Conservation (phyloP, 441 rosid species). For the Bruguiera hainesii region DNA sequence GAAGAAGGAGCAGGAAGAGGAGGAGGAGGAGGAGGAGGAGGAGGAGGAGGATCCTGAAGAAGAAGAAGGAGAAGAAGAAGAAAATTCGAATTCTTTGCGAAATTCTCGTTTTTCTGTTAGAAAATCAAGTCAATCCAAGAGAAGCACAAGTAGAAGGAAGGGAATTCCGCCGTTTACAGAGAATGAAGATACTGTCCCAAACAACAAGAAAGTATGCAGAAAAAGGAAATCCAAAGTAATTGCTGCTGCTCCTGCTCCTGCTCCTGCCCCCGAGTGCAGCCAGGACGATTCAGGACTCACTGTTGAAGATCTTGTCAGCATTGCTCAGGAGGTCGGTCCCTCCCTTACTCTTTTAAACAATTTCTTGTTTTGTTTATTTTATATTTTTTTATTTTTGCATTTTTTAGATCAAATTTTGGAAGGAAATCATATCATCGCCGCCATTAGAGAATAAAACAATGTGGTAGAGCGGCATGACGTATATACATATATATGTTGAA, state of each 20-base stretch:
- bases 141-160: not conserved
- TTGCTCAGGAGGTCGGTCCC: slow-evolving; percentile 44
- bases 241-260: not conserved
- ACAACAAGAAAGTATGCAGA: not conserved
- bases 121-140: not conserved
- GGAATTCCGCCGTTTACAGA: not conserved
- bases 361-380: not conserved
- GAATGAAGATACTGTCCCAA: not conserved
- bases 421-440: no score
- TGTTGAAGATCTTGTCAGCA: slow-evolving; percentile 43
- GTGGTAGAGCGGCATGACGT: no score
- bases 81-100: not conserved
- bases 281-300: slow-evolving; percentile 26
- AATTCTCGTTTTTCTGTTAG: not conserved
- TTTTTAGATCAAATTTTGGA: no score
- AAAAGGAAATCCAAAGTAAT: slow-evolving; percentile 8
- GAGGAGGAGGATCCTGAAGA: not conserved
- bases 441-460: no score
- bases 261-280: not conserved
- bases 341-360: not conserved
- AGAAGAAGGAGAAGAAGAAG: not conserved
- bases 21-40: not conserved
- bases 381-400: no score
- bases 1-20: not conserved
- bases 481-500: no score